A percentile compares a stretch with the other conserved stretches of the same genome.
Evolutionary conservation across 2,329 filamentous ascomycete genomes (phyloP).

Genomic region (Myriosclerotinia duriaeana): DNA sequence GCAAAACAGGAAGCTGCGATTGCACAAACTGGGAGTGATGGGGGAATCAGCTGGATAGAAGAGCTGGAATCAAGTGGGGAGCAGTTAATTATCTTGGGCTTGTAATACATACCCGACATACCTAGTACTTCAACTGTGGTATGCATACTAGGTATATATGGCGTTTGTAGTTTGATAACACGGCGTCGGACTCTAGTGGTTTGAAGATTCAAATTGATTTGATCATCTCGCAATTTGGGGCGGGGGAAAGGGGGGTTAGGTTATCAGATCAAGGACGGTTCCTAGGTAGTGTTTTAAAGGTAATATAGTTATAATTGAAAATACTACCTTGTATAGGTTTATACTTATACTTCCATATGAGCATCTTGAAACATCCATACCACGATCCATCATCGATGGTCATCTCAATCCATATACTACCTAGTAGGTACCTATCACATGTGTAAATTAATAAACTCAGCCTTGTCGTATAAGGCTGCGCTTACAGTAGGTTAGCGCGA

Average conservation of each 20-base stretch:
- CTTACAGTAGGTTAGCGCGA: background rate
- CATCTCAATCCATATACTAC: too few relatives aligned
- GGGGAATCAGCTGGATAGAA: conserved; percentile 52
- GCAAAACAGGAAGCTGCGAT: conserved; percentile 36
- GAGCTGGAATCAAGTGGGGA: conserved; percentile 48
- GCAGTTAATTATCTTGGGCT: conserved; percentile 52
- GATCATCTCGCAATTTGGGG: too few relatives aligned
- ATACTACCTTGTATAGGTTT: too few relatives aligned
- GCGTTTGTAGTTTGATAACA: background rate
- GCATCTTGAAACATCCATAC: too few relatives aligned
- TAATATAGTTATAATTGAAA: too few relatives aligned
- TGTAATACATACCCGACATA: conserved; percentile 36
- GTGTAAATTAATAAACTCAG: background rate
- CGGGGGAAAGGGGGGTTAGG: too few relatives aligned
- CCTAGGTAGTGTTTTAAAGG: too few relatives aligned
- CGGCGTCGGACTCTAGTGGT: background rate
- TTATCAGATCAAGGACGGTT: too few relatives aligned
- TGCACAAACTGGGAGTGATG: conserved; percentile 43
- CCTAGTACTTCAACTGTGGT: too few relatives aligned
- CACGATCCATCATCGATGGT: background rate
- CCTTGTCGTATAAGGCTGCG: conserved; percentile 4
- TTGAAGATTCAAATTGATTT: background rate
- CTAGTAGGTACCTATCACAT: too few relatives aligned
- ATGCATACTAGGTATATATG: background rate
- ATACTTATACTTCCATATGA: too few relatives aligned